Base-by-base conservation (phyloP, 23 red algal species). In the Gracilaria gracilis region DNA sequence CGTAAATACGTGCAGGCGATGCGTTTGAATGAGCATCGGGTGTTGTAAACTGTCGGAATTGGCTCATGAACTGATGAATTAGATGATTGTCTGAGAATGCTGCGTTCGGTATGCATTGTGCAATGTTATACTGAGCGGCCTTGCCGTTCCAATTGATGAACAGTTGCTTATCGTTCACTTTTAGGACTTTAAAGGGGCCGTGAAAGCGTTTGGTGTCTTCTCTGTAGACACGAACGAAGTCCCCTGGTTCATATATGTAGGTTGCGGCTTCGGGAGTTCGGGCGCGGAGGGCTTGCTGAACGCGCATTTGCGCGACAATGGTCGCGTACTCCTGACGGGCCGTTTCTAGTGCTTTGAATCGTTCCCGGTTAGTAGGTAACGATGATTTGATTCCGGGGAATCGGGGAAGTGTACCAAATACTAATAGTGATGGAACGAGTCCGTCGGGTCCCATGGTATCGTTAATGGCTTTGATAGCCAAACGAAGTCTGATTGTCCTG, bases 371-470 rank as follows among this genome's bases (percentile, higher is more conserved):
- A 27, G 5, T 1, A 15, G 17, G 38, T 1, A 71, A 23, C 17
- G 66, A 25, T 4, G 21, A 71, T 1, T 7, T 71, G 33, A 9
- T 15, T 1, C 5, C 33, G 27, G 8, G 21, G 7, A 71, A 27
- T 16, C 17, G 7, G 7, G 66, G 66, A 2, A 71, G 38, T 14
- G 66, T 71, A 23, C 66, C 66, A 42, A 38, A 71, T 13, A 71
- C 66, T 4, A 71, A 16, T 1, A 71, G 20, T 19, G 38, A 71
- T 1, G 33, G 34, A 1, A 71, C 66, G 7, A 71, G 19, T 19
- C 66, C 66, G 15, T 71, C 19, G 5, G 66, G 66, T 71, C 38
- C 21, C 33, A 71, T 71, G 1, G 66, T 71, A 28, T 71, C 66
- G 19, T 71, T 71, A 16, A 71, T 71, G 5, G 34, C 66, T 28